phyloP scores from a whole-genome alignment of 306 rosid genomes.

The Psophocarpus tetragonolobus region DNA sequence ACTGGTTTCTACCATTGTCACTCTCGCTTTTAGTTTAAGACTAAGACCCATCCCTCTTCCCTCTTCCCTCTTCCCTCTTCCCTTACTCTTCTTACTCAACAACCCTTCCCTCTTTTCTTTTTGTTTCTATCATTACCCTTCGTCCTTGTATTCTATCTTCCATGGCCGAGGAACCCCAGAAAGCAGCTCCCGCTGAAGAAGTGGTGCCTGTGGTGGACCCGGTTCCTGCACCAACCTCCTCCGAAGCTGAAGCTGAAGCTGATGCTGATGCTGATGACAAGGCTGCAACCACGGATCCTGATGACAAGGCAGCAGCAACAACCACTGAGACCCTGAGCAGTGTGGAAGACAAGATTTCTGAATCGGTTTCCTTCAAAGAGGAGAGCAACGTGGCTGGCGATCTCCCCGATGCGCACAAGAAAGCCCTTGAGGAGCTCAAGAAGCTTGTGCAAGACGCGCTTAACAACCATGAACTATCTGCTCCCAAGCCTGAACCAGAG shows the following conservation, averaged over 20 bases:
- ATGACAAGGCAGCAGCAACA: not conserved
- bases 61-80: not conserved
- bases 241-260: not conserved
- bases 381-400: constrained; percentile 78
- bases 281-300: not conserved
- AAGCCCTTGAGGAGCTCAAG: constrained; percentile 80
- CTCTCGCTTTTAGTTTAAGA: too few relatives aligned
- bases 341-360: constrained; percentile 37
- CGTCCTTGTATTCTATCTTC: not conserved
- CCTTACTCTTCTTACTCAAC: not conserved
- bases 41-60: too few relatives aligned
- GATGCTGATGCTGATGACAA: constrained; percentile 11
- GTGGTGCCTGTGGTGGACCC: not conserved
- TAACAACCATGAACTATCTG: constrained; percentile 65
- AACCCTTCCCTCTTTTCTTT: not conserved
- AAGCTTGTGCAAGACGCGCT: constrained; percentile 71
- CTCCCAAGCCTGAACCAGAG: constrained; percentile 28
- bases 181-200: not conserved
- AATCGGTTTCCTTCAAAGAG: constrained; percentile 93
- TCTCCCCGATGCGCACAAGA: constrained; percentile 80
- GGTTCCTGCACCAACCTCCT: not conserved
- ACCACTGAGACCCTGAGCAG: not conserved
- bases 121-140: not conserved
- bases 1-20: not conserved
- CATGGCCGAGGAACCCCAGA: constrained; percentile 17